Evolutionary conservation across 1,284 basidiomycete species (phyloP).

Genomic region (Cryptococcus hybrid): DNA sequence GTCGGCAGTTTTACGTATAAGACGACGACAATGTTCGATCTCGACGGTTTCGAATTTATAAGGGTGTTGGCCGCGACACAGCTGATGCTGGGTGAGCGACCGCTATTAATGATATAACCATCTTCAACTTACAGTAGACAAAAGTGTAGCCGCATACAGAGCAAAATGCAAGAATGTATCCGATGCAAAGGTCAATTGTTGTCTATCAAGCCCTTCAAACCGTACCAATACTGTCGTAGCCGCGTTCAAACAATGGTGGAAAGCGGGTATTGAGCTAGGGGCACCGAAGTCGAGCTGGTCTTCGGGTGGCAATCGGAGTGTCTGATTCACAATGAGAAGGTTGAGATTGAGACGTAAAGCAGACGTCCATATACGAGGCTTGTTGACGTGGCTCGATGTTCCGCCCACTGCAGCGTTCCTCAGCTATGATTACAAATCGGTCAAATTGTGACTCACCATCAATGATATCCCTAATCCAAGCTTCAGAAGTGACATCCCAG

Average conservation of each 20-base stretch:
- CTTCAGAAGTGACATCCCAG: constrained; percentile 28
- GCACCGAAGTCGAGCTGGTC: constrained; percentile 24
- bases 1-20: constrained; percentile 32
- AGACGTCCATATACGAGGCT: constrained; percentile 35
- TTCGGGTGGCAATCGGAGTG: constrained; percentile 27
- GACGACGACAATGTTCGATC: constrained; percentile 33
- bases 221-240: constrained; percentile 31
- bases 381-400: constrained; percentile 24
- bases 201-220: constrained; percentile 26
- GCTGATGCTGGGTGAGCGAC: background rate
- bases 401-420: constrained; percentile 18
- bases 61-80: constrained; percentile 25
- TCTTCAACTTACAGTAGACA: constrained; percentile 25
- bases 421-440: background rate
- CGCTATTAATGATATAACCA: too few relatives aligned
- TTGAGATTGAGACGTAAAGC: constrained; percentile 37
- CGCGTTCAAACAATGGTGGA: constrained; percentile 34
- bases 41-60: constrained; percentile 32
- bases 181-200: constrained; percentile 33
- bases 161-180: constrained; percentile 42
- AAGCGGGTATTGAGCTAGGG: constrained; percentile 29
- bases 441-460: constrained; percentile 20
- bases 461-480: constrained; percentile 37
- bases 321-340: constrained; percentile 36
- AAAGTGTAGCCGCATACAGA: constrained; percentile 37